phyloP scores from a whole-genome alignment of 768 basidiomycete species.

The Strobilomyces dryophilus region DNA sequence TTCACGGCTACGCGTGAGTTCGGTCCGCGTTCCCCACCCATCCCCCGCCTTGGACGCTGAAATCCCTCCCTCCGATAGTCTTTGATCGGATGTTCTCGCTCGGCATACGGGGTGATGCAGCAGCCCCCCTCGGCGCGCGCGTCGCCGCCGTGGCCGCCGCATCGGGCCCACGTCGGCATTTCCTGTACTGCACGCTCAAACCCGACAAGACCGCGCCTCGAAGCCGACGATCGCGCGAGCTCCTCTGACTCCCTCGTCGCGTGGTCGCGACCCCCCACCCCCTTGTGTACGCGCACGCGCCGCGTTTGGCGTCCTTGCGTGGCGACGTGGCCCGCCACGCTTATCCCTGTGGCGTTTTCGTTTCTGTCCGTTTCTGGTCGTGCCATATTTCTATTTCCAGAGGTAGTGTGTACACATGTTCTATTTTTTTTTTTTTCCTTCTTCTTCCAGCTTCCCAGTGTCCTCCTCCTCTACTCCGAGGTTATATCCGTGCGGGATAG shows the following conservation, averaged over 20 bases:
- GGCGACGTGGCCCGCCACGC: too few species aligned
- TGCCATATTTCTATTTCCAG: too few species aligned
- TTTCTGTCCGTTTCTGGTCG: too few species aligned
- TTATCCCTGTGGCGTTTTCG: too few species aligned
- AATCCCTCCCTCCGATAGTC: conserved; percentile 39
- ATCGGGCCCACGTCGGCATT: conserved; percentile 76
- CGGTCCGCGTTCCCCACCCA: not conserved
- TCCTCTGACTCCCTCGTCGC: not conserved
- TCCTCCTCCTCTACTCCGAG: too few species aligned
- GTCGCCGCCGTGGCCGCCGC: conserved; percentile 64
- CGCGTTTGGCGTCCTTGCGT: too few species aligned
- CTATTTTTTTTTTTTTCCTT: too few species aligned
- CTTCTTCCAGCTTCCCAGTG: too few species aligned
- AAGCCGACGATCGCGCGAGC: conserved; percentile 41
- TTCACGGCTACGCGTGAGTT: conserved; percentile 78
- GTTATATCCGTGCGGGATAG: too few species aligned
- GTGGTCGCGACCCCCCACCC: too few species aligned
- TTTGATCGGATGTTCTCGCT: conserved; percentile 90
- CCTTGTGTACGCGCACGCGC: too few species aligned
- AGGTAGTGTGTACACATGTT: too few species aligned
- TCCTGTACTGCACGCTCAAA: conserved; percentile 76
- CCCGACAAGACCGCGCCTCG: conserved; percentile 48
- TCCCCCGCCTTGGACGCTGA: not conserved
- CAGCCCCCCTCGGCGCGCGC: conserved; percentile 55
- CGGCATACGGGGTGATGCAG: conserved; percentile 70